Conservation (phyloP, 192 early-diverging fungal species). For the Coemansia sp. region DNA sequence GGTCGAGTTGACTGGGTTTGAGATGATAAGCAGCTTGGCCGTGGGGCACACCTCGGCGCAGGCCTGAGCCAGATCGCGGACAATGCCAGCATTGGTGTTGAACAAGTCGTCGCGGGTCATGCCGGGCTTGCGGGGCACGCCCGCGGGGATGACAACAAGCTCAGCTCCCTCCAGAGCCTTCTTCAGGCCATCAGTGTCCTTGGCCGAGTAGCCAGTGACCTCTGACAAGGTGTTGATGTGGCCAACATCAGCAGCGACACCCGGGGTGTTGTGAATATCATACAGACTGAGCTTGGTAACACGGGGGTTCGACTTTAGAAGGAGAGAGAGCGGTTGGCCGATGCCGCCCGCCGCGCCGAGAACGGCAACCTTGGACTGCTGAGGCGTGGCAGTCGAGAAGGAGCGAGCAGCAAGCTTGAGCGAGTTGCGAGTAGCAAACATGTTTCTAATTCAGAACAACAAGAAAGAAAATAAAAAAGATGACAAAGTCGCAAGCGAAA, state of each 20-base stretch:
- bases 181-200: constrained; percentile 71
- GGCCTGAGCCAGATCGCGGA: constrained; percentile 74
- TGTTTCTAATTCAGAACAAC: constrained; percentile 12
- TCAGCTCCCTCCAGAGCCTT: constrained; percentile 69
- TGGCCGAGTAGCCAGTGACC: constrained; percentile 71
- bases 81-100: constrained; percentile 95
- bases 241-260: constrained; percentile 94
- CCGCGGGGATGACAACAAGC: constrained; percentile 94
- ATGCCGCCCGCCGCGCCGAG: constrained; percentile 90
- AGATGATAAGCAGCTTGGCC: constrained; percentile 83
- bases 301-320: constrained; percentile 85
- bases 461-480: constrained; percentile 1
- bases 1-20: constrained; percentile 97
- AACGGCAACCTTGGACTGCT: constrained; percentile 62
- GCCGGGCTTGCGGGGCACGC: constrained; percentile 97
- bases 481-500: no score
- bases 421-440: constrained; percentile 52
- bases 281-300: constrained; percentile 86
- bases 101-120: constrained; percentile 99
- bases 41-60: constrained; percentile 77
- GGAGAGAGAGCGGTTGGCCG: constrained; percentile 94
- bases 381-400: constrained; percentile 51
- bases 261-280: constrained; percentile 95
- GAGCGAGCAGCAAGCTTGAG: constrained; percentile 44
- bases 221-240: constrained; percentile 85